These are phyloP conservation scores for Prunus mume DNA, from an alignment of 306 rosid species.

Conservation along the genomic window DNA sequence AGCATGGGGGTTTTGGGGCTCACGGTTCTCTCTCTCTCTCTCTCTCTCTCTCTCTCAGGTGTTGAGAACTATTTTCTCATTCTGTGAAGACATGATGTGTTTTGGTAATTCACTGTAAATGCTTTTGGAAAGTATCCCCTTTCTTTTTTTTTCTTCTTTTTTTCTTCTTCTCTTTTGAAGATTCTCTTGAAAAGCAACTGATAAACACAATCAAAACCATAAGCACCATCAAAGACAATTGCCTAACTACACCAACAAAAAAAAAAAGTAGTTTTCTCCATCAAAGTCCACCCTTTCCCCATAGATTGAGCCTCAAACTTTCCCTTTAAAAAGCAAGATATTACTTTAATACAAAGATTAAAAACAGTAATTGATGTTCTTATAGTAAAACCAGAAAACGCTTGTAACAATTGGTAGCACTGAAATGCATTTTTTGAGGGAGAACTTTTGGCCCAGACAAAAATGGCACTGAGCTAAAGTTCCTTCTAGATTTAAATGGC, in stretches of 20 bases:
- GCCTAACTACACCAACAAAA: neutral
- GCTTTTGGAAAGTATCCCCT: neutral
- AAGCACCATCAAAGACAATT: neutral
- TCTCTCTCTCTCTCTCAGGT: neutral
- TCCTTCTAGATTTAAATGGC: too few relatives aligned
- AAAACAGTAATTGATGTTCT: too few relatives aligned
- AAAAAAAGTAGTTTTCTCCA: neutral
- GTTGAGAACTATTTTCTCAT: constrained; percentile 5
- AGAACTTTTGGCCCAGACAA: too few relatives aligned
- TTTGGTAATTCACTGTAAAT: neutral
- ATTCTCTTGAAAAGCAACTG: neutral
- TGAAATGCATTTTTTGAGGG: too few relatives aligned
- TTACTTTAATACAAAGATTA: too few relatives aligned
- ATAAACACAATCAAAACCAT: neutral
- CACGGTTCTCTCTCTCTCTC: too few relatives aligned
- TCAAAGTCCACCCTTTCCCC: neutral
- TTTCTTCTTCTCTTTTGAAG: neutral
- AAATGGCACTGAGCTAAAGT: too few relatives aligned
- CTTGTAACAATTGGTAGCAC: too few relatives aligned
- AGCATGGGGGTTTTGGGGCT: too few relatives aligned
- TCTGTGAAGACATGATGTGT: constrained; percentile 10
- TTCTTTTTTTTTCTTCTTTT: neutral
- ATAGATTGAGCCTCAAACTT: neutral
- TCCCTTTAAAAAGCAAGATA: neutral
- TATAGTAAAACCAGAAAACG: too few relatives aligned